Conservation (phyloP, 306 rosid genomes). For the Biancaea sappan region DNA sequence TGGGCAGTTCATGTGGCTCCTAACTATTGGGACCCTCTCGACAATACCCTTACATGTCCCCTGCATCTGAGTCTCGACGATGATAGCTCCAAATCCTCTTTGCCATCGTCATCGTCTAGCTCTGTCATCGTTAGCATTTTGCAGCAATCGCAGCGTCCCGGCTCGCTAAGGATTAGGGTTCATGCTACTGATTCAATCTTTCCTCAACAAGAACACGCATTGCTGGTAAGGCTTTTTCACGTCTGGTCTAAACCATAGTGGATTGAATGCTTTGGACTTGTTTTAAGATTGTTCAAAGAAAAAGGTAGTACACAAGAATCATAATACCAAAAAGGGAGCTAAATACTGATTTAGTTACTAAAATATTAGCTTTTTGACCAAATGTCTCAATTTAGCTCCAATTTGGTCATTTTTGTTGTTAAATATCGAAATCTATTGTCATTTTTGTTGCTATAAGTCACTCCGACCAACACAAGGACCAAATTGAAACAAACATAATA, state of each 20-base stretch:
- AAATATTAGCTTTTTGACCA: too few species aligned
- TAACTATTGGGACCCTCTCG: slow-evolving; percentile 50
- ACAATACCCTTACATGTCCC: slow-evolving; percentile 52
- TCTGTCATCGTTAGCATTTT: slow-evolving; percentile 39
- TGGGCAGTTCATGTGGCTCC: slow-evolving; percentile 66
- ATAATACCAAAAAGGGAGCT: too few species aligned
- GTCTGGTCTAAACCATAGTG: not conserved
- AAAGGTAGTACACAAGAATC: too few species aligned
- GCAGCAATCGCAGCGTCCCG: slow-evolving; percentile 12
- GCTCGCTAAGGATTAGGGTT: not conserved
- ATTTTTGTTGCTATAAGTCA: too few species aligned
- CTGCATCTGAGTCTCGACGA: slow-evolving; percentile 22
- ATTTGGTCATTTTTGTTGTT: too few species aligned
- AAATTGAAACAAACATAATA: too few species aligned
- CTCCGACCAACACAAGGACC: too few species aligned
- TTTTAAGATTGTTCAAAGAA: too few species aligned
- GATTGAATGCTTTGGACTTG: too few species aligned
- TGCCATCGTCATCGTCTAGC: not conserved
- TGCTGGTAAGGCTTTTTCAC: slow-evolving; percentile 21
- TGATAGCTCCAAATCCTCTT: not conserved
- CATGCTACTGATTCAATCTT: not conserved
- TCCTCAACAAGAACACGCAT: slow-evolving; percentile 28
- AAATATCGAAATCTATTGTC: too few species aligned
- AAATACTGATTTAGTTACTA: too few species aligned
- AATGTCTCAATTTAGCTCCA: too few species aligned